These are phyloP conservation scores for Pseudotulostoma volvatum DNA, from an alignment of 495 filamentous ascomycete genomes.

Conservation along the genomic window DNA sequence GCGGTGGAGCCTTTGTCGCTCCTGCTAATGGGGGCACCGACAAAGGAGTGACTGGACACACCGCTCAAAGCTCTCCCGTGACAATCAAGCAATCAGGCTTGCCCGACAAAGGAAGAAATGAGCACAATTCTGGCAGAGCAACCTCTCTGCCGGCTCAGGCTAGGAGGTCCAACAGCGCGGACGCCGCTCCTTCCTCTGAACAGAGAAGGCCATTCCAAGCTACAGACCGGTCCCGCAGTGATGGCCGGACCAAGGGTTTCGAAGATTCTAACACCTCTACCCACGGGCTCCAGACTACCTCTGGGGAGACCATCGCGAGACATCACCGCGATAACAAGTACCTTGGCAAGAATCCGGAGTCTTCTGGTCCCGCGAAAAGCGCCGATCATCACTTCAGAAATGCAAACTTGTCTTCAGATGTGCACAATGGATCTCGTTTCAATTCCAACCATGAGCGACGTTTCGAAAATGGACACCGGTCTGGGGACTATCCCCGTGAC, in stretches of 20 bases:
- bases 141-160: slow-evolving; percentile 27
- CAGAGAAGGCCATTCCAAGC: slow-evolving; percentile 18
- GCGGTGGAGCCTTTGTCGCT: slow-evolving; percentile 34
- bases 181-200: slow-evolving; percentile 15
- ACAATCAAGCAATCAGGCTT: slow-evolving; percentile 18
- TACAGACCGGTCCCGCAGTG: slow-evolving; percentile 19
- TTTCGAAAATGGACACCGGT: slow-evolving; percentile 24
- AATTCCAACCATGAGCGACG: slow-evolving; percentile 18
- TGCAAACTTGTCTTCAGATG: slow-evolving; percentile 20
- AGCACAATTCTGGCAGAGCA: slow-evolving; percentile 21
- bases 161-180: slow-evolving; percentile 23
- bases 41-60: slow-evolving; percentile 22
- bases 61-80: slow-evolving; percentile 9
- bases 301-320: slow-evolving; percentile 18
- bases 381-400: slow-evolving; percentile 15
- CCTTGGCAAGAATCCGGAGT: slow-evolving; percentile 19
- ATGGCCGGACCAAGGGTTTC: slow-evolving; percentile 11
- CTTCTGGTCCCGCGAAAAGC: slow-evolving; percentile 11
- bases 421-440: slow-evolving; percentile 17
- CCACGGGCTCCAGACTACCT: slow-evolving; percentile 12
- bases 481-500: slow-evolving; percentile 21
- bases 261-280: slow-evolving; percentile 16
- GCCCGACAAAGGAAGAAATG: slow-evolving; percentile 25
- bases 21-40: slow-evolving; percentile 25
- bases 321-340: slow-evolving; percentile 21